phyloP scores from a whole-genome alignment of 1,139 yeast genomes.

The Suhomyces wounanorum region DNA sequence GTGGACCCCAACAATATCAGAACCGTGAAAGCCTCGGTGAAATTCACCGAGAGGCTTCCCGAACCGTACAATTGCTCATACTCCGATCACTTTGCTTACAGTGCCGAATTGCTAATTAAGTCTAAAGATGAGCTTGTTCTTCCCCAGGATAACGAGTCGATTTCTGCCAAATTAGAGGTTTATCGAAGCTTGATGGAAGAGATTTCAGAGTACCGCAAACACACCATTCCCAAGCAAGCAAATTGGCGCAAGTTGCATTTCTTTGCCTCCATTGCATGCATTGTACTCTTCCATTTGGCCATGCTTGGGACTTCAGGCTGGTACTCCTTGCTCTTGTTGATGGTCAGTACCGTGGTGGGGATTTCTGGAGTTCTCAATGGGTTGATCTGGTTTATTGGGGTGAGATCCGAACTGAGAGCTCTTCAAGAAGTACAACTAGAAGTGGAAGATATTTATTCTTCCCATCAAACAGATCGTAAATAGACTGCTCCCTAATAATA shows the following conservation, averaged over 20 bases:
- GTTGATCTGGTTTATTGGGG: slow-evolving; percentile 74
- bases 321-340: not conserved
- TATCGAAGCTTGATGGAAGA: slow-evolving; percentile 60
- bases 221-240: slow-evolving; percentile 61
- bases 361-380: slow-evolving; percentile 77
- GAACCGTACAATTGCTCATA: slow-evolving; percentile 61
- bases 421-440: slow-evolving; percentile 67
- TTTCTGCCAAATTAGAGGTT: slow-evolving; percentile 33
- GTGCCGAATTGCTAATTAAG: slow-evolving; percentile 47
- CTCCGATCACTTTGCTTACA: slow-evolving; percentile 93
- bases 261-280: slow-evolving; percentile 49
- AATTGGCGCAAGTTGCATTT: slow-evolving; percentile 69
- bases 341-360: slow-evolving; percentile 49
- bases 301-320: slow-evolving; percentile 51
- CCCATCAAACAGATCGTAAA: slow-evolving; percentile 9
- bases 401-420: slow-evolving; percentile 76
- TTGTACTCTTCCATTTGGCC: slow-evolving; percentile 56
- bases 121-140: slow-evolving; percentile 9
- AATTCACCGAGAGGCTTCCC: slow-evolving; percentile 69
- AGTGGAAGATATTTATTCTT: slow-evolving; percentile 46
- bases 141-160: slow-evolving; percentile 5
- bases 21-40: slow-evolving; percentile 64
- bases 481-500: not conserved
- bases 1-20: slow-evolving; percentile 57
- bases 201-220: slow-evolving; percentile 54